A percentile compares a stretch with the other conserved stretches of the same genome.
Evolutionary conservation across 2,329 filamentous ascomycete genomes (phyloP).

Genomic region (Botrytis medusae): DNA sequence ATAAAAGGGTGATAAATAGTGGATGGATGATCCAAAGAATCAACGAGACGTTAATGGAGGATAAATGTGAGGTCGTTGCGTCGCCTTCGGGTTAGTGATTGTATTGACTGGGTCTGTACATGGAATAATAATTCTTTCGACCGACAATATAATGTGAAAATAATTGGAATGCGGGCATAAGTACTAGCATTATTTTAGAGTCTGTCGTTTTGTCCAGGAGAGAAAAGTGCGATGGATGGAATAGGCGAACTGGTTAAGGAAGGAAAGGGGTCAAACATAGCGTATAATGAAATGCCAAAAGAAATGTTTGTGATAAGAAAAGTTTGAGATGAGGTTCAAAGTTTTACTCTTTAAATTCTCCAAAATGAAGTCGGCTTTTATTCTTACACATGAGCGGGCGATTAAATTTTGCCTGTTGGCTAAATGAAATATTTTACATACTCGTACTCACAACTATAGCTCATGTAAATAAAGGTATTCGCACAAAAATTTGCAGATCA

Average conservation of each 20-base stretch:
- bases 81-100: not conserved
- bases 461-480: not conserved
- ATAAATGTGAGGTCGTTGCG: conserved; percentile 3
- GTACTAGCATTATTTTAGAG: not conserved
- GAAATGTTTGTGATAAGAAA: not conserved
- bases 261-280: not conserved
- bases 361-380: no score
- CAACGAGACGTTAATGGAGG: not conserved
- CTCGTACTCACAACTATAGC: not conserved
- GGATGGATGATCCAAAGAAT: conserved; percentile 21
- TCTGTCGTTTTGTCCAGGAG: not conserved
- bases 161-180: not conserved
- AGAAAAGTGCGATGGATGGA: not conserved
- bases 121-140: not conserved
- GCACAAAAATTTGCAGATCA: not conserved
- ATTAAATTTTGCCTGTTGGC: not conserved
- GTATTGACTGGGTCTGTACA: not conserved
- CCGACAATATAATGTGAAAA: not conserved
- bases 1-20: not conserved
- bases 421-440: not conserved
- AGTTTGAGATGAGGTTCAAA: not conserved
- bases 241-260: not conserved
- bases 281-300: not conserved
- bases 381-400: not conserved
- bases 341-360: not conserved